Percentiles rank a stretch among this genome's conserved stretches.
phyloP scores from a whole-genome alignment of 768 basidiomycete genomes.

The Gloeostereum incarnatum region DNA sequence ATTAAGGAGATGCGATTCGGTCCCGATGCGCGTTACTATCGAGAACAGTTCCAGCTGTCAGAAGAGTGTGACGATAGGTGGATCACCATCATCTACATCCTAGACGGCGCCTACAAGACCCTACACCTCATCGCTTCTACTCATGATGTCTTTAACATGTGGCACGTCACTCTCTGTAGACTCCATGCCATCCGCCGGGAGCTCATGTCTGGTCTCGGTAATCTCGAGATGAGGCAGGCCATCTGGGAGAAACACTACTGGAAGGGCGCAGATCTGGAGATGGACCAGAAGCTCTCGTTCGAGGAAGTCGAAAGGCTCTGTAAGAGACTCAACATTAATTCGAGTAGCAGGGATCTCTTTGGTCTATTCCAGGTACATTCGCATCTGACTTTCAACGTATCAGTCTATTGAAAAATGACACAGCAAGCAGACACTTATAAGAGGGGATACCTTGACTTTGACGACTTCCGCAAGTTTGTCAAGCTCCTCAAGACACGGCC shows the following conservation, averaged over 20 bases:
- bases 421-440: conserved; percentile 56
- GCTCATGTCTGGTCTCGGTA: conserved; percentile 59
- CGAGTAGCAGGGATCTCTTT: conserved; percentile 40
- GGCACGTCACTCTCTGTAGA: conserved; percentile 52
- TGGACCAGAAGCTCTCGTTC: conserved; percentile 57
- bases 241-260: conserved; percentile 81
- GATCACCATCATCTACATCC: conserved; percentile 81
- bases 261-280: conserved; percentile 59
- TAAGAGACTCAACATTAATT: conserved; percentile 57
- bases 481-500: conserved; percentile 77
- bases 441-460: conserved; percentile 60
- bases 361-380: conserved; percentile 47
- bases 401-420: too few relatives aligned
- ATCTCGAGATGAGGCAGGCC: conserved; percentile 51
- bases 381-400: not conserved
- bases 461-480: conserved; percentile 76
- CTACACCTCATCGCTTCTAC: conserved; percentile 76
- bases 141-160: conserved; percentile 32
- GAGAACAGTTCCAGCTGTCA: conserved; percentile 58
- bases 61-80: conserved; percentile 59
- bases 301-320: conserved; percentile 68
- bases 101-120: conserved; percentile 73
- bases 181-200: conserved; percentile 59
- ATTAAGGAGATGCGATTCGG: conserved; percentile 84
- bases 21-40: conserved; percentile 59